Base-by-base conservation (phyloP, 345 rosid species). In the Lagerstroemia speciosa region DNA sequence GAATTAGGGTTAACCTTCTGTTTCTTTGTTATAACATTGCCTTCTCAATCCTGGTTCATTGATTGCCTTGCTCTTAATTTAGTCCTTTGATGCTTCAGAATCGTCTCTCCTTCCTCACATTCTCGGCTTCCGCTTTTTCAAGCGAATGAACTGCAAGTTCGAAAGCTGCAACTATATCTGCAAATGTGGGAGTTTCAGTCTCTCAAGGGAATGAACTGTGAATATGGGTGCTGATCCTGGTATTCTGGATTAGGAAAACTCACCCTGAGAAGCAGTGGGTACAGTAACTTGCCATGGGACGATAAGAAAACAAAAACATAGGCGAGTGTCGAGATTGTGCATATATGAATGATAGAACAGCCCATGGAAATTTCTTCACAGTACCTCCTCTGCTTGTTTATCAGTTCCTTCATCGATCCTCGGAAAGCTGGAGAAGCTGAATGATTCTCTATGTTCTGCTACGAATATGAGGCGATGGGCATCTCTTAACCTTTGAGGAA, bases 141-240 rank as follows among this genome's bases (percentile, higher is more conserved):
- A 71, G 41, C 2, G 84, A 72, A 73, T 36, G 62, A 32, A 88
- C 69, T 41, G 83, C 77, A 34, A 73, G 84, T 60, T 92, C 83
- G 58, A 75, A 78, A 9, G 92, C 94, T 37, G 89, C 92, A 40
- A 88, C 88, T 48, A 89, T 85, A 63, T 70, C 71, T 40, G 87
- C 85, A 41, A n/a, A n/a, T n/a, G n/a, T n/a, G n/a, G n/a, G n/a
- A n/a, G 65, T 20, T 9, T 1, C 55, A 66, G 69, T 50, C 38
- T 36, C 8, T 8, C 3, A 36, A 8, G 48, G 48, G 48, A 43
- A 43, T 43, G 48, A 43, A 43, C 20, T 43, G 48, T 16, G 3
- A 43, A 43, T 12, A 19, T 14, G 19, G 48, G 3, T 12, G 48
- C 20, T 4, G 48, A 14, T 12, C 11, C 3, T 43, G 19, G 38